phyloP scores from a whole-genome alignment of 1,284 basidiomycete genomes.

The Papiliotrema fonsecae region DNA sequence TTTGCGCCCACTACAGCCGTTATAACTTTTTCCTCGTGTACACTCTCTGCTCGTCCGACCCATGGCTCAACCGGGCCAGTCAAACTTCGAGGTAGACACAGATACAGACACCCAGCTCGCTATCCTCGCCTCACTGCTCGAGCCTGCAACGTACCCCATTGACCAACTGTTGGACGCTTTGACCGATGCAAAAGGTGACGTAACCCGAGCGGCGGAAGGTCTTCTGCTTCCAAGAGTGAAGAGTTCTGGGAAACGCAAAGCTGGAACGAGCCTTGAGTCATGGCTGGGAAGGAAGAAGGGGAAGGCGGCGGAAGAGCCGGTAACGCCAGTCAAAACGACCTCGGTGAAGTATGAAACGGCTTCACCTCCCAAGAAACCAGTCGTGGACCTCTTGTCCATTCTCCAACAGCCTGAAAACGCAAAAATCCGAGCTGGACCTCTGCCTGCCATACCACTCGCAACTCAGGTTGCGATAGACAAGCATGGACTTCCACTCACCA shows the following conservation, averaged over 20 bases:
- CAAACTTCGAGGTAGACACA: too few species aligned
- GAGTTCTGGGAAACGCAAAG: slow-evolving; percentile 49
- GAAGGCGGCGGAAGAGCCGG: background rate
- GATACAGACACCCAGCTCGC: slow-evolving; percentile 37
- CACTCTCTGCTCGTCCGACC: too few species aligned
- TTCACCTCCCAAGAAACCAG: background rate
- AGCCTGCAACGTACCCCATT: slow-evolving; percentile 32
- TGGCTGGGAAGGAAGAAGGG: slow-evolving; percentile 53
- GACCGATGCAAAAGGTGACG: slow-evolving; percentile 58
- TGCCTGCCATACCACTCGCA: slow-evolving; percentile 31
- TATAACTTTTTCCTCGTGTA: too few species aligned
- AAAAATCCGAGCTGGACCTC: slow-evolving; percentile 9
- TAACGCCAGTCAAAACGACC: background rate
- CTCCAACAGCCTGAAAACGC: background rate
- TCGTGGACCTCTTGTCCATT: slow-evolving; percentile 1
- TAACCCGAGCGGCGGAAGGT: slow-evolving; percentile 55
- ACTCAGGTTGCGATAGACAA: slow-evolving; percentile 55
- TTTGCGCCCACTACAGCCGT: too few species aligned
- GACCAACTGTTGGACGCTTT: slow-evolving; percentile 56
- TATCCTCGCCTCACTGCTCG: slow-evolving; percentile 36
- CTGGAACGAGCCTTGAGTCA: slow-evolving; percentile 49
- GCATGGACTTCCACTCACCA: slow-evolving; percentile 45
- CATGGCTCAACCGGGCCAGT: too few species aligned
- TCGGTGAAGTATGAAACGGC: background rate
- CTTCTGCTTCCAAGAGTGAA: slow-evolving; percentile 37